Evolutionary conservation across 2,329 filamentous ascomycete species (phyloP).

Genomic region (Colletotrichum tofieldiae): DNA sequence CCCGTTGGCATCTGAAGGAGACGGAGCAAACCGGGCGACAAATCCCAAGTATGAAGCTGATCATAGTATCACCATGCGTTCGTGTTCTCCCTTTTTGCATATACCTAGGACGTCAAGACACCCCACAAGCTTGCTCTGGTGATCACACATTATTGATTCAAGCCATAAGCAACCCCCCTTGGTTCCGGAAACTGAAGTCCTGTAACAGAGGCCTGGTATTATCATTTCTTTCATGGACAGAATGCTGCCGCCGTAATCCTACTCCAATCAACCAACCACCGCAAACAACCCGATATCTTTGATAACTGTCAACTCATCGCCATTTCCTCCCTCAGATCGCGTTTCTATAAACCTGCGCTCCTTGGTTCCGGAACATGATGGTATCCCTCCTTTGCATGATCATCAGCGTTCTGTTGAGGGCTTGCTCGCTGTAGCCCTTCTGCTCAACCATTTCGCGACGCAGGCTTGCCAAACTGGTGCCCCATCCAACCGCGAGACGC

Average conservation of each 20-base stretch:
- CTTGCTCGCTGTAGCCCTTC: constrained; percentile 90
- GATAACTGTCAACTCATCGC: neutral
- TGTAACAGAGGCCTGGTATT: constrained; percentile 23
- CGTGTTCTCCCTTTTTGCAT: neutral
- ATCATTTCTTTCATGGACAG: constrained; percentile 40
- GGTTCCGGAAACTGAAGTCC: neutral
- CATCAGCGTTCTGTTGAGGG: constrained; percentile 86
- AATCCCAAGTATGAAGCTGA: neutral
- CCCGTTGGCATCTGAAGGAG: neutral
- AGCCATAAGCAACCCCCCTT: neutral
- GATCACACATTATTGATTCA: neutral
- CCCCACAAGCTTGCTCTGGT: neutral
- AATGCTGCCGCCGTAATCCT: constrained; percentile 17
- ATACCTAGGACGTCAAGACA: neutral
- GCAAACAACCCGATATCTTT: neutral
- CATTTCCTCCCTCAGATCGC: constrained; percentile 66
- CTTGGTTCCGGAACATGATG: constrained; percentile 84
- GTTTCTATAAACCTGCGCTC: constrained; percentile 81
- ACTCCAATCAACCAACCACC: constrained; percentile 10
- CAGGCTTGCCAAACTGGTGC: constrained; percentile 88
- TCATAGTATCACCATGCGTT: neutral
- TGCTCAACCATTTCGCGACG: constrained; percentile 93
- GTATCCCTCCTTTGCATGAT: constrained; percentile 91
- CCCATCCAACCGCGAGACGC: constrained; percentile 94
- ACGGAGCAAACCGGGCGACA: neutral